Base-by-base conservation (phyloP, 2,329 filamentous ascomycete species). In the Pseudovirgaria hyperparasitica region DNA sequence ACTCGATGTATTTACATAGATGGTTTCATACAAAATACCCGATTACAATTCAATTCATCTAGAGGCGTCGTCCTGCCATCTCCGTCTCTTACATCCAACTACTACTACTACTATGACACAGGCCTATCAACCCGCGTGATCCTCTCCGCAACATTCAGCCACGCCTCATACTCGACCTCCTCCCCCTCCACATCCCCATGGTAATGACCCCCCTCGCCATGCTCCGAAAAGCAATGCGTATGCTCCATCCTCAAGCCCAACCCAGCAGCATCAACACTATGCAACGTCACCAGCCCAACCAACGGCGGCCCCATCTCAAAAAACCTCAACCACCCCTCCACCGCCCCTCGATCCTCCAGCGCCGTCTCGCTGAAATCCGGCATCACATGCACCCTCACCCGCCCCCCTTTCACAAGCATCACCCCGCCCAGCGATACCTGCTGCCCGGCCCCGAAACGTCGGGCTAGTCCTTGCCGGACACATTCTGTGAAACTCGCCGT, bases 231-330 rank as follows among this genome's bases (percentile, higher is more conserved):
- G n/a, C n/a, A n/a, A n/a, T n/a, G n/a, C n/a, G n/a, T n/a, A n/a
- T n/a, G n/a, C n/a, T n/a, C n/a, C n/a, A n/a, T n/a, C n/a, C n/a
- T n/a, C n/a, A n/a, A n/a, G n/a, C n/a, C n/a, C n/a, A n/a, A n/a
- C n/a, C n/a, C n/a, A n/a, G n/a, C n/a, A n/a, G n/a, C n/a, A n/a
- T n/a, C n/a, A n/a, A n/a, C n/a, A n/a, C 21, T 13, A 9, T 22
- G n/a, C 21, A 22, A 22, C 21, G 21, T 6, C 21, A 22, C 5
- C 21, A 22, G 14, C 21, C 21, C 21, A 22, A 5, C 21, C 21
- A 13, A 22, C 11, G 11, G 21, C 21, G 14, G n/a, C 5, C 21
- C 21, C 9, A 12, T 13, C 5, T 12, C 21, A n/a, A 22, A n/a
- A 22, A 22, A n/a, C 21, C 5, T 22, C 21, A 22, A n/a, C 21